phyloP scores from a whole-genome alignment of 2,329 filamentous ascomycete genomes.

The Fusarium beomiforme region DNA sequence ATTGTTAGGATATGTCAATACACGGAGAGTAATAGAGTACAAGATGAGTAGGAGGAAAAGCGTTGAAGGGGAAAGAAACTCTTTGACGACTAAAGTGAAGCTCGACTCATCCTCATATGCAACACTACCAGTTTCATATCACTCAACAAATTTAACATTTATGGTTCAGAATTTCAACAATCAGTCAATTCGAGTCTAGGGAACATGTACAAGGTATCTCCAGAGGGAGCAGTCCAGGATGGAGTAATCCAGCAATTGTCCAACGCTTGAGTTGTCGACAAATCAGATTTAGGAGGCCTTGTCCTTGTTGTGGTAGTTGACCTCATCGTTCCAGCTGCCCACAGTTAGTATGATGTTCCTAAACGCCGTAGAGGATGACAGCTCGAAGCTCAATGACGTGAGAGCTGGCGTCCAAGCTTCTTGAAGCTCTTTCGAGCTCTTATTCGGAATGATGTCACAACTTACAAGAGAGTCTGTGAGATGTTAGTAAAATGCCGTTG shows the following conservation, averaged over 20 bases:
- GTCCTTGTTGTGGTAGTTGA: slow-evolving; percentile 98
- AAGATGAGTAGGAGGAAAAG: background rate
- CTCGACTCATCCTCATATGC: background rate
- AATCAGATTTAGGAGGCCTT: slow-evolving; percentile 62
- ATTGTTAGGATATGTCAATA: background rate
- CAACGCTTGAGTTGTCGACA: slow-evolving; percentile 27
- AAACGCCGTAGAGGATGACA: background rate
- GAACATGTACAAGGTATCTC: slow-evolving; percentile 47
- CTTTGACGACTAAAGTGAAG: background rate
- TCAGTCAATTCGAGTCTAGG: slow-evolving; percentile 48
- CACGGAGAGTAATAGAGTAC: background rate
- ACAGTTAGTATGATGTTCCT: slow-evolving; percentile 30
- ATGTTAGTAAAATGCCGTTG: slow-evolving; percentile 40
- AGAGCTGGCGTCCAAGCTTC: slow-evolving; percentile 8
- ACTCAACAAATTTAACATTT: background rate
- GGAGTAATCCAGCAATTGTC: slow-evolving; percentile 45
- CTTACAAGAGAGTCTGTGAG: slow-evolving; percentile 64
- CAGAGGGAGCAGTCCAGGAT: slow-evolving; percentile 38
- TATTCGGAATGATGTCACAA: slow-evolving; percentile 16
- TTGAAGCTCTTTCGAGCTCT: slow-evolving; percentile 6
- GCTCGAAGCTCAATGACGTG: background rate
- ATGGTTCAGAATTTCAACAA: slow-evolving; percentile 20
- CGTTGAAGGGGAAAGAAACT: background rate
- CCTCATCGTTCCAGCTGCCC: slow-evolving; percentile 86
- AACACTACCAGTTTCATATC: background rate